Evolutionary conservation across 768 basidiomycete genomes (phyloP), one percentile per base, ranked within the genome.

Genomic region (Tricholoma flavovirens): DNA sequence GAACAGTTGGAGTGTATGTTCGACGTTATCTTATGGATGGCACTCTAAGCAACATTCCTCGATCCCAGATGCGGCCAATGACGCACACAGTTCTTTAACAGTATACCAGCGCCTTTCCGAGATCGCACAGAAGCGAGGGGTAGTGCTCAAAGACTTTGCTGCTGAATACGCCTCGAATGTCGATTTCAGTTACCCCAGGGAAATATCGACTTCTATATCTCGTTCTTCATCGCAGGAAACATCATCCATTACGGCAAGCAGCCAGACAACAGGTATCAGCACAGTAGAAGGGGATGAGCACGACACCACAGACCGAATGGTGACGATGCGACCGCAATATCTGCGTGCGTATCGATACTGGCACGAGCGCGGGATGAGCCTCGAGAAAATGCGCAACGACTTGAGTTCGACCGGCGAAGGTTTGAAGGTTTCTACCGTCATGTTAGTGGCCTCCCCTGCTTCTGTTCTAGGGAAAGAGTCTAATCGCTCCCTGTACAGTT

Each of bases 21-120:
- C 17, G 50, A 22, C 46, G 2, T 21, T 14, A 32, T 30, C 42
- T 46, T 10, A 46, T 9, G 22, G 24, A 45, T 38, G 11, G 10
- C 14, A 24, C 38, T n/a, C n/a, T 15, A 32, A 19, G n/a, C 5
- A 36, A 54, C 22, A 3, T 0, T 7, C n/a, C 30, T 30, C 10
- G 7, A n/a, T 36, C n/a, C 5, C 33, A 75, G 74, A 75, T 60
- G 72, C 73, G 4, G 73, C 73, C 7, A 72, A 73, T 54, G 74
- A 76, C 56, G 72, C 66, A 12, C 73, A 75, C 56, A 67, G 66
- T 29, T 62, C 67, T 1, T 36, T 73, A 12, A 66, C 67, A 61
- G 66, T 73, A 8, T 73, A 69, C 35, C 49, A 62, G 4, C 63
- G 57, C 11, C 64, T 76, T 17, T 51, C 68, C 4, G 63, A 63